Evolutionary conservation across 257 asterid genomes (phyloP).

Genomic region (Eucommia ulmoides): DNA sequence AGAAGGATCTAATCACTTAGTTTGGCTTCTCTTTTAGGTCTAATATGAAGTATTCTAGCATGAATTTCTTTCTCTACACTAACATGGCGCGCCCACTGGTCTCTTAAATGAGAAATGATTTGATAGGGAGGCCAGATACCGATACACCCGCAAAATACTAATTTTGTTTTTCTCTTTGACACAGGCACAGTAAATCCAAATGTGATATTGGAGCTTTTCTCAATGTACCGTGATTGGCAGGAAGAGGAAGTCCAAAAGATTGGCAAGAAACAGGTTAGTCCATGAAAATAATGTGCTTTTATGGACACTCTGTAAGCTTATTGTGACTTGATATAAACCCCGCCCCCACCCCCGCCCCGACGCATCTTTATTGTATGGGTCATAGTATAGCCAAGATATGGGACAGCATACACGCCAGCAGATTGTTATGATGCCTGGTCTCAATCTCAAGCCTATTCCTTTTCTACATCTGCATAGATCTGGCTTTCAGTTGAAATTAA

Average conservation of each 20-base stretch:
- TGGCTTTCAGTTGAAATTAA: too few relatives aligned
- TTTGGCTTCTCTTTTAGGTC: background rate
- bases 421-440: too few relatives aligned
- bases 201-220: slow-evolving; percentile 80
- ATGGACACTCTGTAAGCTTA: too few relatives aligned
- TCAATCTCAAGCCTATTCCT: too few relatives aligned
- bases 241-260: slow-evolving; percentile 56
- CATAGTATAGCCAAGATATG: too few relatives aligned
- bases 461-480: too few relatives aligned
- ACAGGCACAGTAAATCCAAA: slow-evolving; percentile 70
- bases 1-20: background rate
- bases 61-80: background rate
- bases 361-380: too few relatives aligned
- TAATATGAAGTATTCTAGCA: background rate
- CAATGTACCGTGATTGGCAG: slow-evolving; percentile 76
- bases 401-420: too few relatives aligned
- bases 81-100: background rate
- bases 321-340: too few relatives aligned
- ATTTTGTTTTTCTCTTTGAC: slow-evolving; percentile 12
- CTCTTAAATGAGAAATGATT: background rate
- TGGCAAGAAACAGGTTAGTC: slow-evolving; percentile 76
- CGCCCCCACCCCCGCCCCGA: too few relatives aligned
- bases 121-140: background rate
- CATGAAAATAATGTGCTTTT: too few relatives aligned
- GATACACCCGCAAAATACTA: background rate